Evolutionary conservation across 495 filamentous ascomycete genomes (phyloP).

Genomic region (Podospora tetraspora): DNA sequence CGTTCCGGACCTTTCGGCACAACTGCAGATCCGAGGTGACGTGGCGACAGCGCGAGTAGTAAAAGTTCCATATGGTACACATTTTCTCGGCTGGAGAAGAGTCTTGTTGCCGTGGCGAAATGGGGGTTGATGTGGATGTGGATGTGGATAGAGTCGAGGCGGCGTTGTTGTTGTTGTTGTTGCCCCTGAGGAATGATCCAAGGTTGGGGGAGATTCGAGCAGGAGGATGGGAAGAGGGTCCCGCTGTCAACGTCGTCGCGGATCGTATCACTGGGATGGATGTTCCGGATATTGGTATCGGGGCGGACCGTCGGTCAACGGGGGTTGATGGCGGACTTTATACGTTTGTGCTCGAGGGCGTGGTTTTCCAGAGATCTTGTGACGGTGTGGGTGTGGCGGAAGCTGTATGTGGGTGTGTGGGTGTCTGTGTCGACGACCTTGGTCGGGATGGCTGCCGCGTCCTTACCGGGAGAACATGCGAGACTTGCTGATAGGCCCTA

Average conservation of each 20-base stretch:
- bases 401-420: background rate
- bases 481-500: constrained; percentile 2
- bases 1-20: background rate
- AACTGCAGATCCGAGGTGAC: background rate
- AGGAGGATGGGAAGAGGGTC: background rate
- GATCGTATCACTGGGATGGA: background rate
- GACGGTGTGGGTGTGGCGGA: background rate
- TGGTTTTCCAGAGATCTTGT: background rate
- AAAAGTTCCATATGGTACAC: background rate
- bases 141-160: background rate
- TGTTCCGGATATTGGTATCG: background rate
- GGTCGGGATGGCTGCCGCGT: constrained; percentile 2
- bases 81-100: background rate
- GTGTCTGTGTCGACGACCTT: background rate
- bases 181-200: background rate
- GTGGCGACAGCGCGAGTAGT: background rate
- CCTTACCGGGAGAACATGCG: constrained; percentile 2
- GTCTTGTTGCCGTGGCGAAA: background rate
- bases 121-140: background rate
- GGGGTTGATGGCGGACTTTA: background rate
- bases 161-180: background rate
- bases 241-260: background rate
- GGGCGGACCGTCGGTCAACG: background rate
- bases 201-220: background rate
- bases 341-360: background rate